Evolutionary conservation across 495 filamentous ascomycete genomes (phyloP), one percentile per base, ranked within the genome.

Genomic region (Filosporella fistucella): DNA sequence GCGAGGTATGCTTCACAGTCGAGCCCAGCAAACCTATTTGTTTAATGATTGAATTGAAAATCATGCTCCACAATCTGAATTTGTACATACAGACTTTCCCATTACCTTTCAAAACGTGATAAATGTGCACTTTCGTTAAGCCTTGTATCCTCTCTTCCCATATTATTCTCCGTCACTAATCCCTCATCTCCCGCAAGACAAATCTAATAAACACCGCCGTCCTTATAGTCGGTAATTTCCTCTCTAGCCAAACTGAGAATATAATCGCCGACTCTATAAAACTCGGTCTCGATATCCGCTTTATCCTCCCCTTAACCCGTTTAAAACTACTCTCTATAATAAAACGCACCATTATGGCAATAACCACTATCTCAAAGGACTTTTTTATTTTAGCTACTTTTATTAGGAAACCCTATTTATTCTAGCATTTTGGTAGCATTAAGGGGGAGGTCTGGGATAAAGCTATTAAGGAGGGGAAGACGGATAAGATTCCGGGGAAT

Each of bases 351-450:
- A 62, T 81, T 14, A 59, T 73, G 16, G 71, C 10, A 37, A 60
- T 17, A 28, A 57, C 13, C 37, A 57, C 32, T 38, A 54, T 18
- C 21, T 74, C 68, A 53, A 78, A 83, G 58, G 80, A 84, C 48
- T 79, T 84, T 51, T 65, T 70, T 2, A 63, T 72, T 29, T 62
- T 83, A 28, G 77, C 70, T 3, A 75, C 67, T 3, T 65, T 45
- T 0, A 66, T 68, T 1, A 66, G 62, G 0, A 61, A 60, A 24
- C 79, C 78, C 14, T 74, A 65, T 60, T 65, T 64, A 10, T 79
- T 78, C 61, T 84, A 72, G 67, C 61, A 67, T 40, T 78, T 70
- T 58, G 80, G 80, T 3, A 76, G 78, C 0, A 64, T 68, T 11
- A 69, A 55, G 13, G 6, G 25, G n/a, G 52, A 11, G 8, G 10